Percentiles rank a stretch among this genome's conserved stretches.
phyloP scores from a whole-genome alignment of 352 stramenopile species.

The Globisporangium lucens region DNA sequence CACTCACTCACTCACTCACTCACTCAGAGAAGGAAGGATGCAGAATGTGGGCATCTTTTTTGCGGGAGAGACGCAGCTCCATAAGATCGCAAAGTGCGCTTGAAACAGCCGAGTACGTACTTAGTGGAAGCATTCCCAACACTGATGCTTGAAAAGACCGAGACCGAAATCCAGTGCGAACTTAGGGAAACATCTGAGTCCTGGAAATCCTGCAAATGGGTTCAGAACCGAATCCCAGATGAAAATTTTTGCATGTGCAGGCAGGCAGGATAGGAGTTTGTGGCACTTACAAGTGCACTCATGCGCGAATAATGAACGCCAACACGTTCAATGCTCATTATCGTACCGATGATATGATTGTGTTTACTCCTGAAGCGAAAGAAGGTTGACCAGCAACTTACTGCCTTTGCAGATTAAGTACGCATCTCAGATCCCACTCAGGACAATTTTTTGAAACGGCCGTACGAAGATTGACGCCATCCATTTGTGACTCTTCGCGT shows the following conservation, averaged over 20 bases:
- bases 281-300: background rate
- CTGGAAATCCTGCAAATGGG: constrained; percentile 4
- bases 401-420: background rate
- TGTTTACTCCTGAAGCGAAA: background rate
- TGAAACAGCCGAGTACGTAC: background rate
- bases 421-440: background rate
- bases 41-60: background rate
- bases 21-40: constrained; percentile 5
- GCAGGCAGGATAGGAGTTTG: no score
- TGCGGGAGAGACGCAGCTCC: constrained; percentile 14
- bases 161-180: constrained; percentile 3
- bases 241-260: background rate
- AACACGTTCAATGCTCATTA: background rate
- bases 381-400: background rate
- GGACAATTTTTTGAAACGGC: background rate
- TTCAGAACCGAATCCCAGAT: constrained; percentile 3
- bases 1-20: background rate
- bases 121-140: background rate
- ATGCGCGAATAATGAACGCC: background rate
- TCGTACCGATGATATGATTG: no score
- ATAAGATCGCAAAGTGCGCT: constrained; percentile 16
- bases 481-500: background rate
- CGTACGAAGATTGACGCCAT: background rate
- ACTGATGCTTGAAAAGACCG: background rate
- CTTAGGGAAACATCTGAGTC: background rate